These are phyloP conservation scores for Schizosaccharomyces osmophilus DNA, from an alignment of 805 yeast genomes.

Conservation along the genomic window DNA sequence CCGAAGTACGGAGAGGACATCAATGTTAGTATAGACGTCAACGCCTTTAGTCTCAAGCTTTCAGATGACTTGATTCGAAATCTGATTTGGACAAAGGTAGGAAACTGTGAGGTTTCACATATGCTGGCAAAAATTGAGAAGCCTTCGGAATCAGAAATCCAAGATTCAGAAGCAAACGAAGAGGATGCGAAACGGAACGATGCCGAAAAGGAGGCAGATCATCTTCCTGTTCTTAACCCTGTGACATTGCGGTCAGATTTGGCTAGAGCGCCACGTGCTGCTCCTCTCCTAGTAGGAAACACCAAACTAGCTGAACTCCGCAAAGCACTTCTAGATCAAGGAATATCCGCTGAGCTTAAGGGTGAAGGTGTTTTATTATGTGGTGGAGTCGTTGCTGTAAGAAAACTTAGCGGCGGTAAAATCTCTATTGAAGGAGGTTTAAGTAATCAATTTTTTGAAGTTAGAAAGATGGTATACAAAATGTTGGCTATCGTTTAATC, in stretches of 20 bases:
- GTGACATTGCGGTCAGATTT: conserved; percentile 4
- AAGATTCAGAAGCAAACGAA: background rate
- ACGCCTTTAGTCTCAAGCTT: conserved; percentile 36
- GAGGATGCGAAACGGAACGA: conserved; percentile 5
- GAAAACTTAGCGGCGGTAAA: conserved; percentile 61
- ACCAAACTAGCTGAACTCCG: conserved; percentile 60
- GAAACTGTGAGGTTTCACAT: conserved; percentile 56
- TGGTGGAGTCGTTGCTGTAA: conserved; percentile 47
- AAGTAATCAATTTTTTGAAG: conserved; percentile 50
- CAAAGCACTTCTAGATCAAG: conserved; percentile 28
- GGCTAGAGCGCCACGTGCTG: conserved; percentile 3
- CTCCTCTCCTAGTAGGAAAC: conserved; percentile 62
- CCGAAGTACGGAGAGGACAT: conserved; percentile 9
- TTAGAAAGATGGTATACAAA: conserved; percentile 12
- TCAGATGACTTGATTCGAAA: conserved; percentile 37
- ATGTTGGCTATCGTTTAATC: background rate
- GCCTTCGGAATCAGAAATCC: background rate
- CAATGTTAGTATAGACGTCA: conserved; percentile 22
- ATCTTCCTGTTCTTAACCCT: background rate
- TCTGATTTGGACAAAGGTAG: conserved; percentile 62
- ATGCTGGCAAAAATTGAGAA: conserved; percentile 38
- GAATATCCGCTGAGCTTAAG: conserved; percentile 61
- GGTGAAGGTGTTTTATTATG: conserved; percentile 85
- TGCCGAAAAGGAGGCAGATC: conserved; percentile 4
- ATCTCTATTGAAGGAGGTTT: conserved; percentile 66